Evolutionary conservation across 1,284 basidiomycete species (phyloP).

Genomic region (Malassezia furfur): DNA sequence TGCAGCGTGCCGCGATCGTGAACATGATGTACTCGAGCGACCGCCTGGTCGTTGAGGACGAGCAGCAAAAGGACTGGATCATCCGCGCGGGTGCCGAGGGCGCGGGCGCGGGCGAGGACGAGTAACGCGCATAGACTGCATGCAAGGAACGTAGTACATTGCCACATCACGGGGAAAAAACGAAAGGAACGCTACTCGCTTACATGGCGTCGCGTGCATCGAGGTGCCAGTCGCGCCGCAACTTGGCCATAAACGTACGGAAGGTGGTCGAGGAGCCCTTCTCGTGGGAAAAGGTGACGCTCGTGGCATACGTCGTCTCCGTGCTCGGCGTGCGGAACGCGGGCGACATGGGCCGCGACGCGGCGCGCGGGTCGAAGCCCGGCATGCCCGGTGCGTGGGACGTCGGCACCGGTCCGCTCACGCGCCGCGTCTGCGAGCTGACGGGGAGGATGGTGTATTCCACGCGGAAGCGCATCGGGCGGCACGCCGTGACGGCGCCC

Average conservation of each 20-base stretch:
- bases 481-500: constrained; percentile 23
- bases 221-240: constrained; percentile 62
- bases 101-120: not conserved
- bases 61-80: constrained; percentile 6
- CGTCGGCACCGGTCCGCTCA: not conserved
- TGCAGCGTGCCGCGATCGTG: constrained; percentile 42
- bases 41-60: constrained; percentile 40
- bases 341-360: constrained; percentile 14
- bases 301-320: constrained; percentile 50
- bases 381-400: constrained; percentile 12
- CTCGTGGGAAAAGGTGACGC: constrained; percentile 68
- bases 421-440: constrained; percentile 22
- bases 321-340: constrained; percentile 19
- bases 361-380: constrained; percentile 13
- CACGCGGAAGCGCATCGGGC: constrained; percentile 42
- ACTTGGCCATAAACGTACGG: constrained; percentile 60
- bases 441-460: constrained; percentile 40
- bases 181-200: too few relatives aligned
- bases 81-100: constrained; percentile 9
- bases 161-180: too few relatives aligned
- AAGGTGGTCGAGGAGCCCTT: constrained; percentile 77
- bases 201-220: constrained; percentile 15
- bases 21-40: constrained; percentile 46
- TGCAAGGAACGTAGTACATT: not conserved
- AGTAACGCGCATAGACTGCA: not conserved